These are phyloP conservation scores for Skeletonema costatum DNA, from an alignment of 108 stramenopile species.

Conservation along the genomic window DNA sequence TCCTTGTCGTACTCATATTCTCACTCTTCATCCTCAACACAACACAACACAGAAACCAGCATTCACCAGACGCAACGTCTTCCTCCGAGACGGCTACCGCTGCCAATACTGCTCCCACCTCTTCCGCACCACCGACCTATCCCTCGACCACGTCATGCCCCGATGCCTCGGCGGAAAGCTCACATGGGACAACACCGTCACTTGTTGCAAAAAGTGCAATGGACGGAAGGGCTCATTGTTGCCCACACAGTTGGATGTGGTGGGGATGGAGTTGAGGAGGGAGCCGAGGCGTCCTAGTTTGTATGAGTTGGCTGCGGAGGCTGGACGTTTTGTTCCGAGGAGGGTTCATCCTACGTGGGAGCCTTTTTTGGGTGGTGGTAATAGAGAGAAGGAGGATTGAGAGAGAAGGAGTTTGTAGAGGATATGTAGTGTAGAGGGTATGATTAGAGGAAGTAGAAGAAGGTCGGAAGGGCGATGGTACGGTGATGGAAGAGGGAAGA, in stretches of 20 bases:
- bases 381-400: slow-evolving; percentile 9
- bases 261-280: slow-evolving; percentile 70
- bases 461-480: background rate
- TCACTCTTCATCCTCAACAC: background rate
- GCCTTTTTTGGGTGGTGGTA: slow-evolving; percentile 61
- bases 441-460: background rate
- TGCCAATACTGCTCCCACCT: slow-evolving; percentile 81
- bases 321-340: slow-evolving; percentile 73
- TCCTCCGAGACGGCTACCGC: slow-evolving; percentile 81
- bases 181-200: slow-evolving; percentile 83
- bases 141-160: slow-evolving; percentile 83
- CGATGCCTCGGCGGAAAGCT: slow-evolving; percentile 71
- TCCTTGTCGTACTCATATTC: background rate
- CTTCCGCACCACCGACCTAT: slow-evolving; percentile 74
- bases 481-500: background rate
- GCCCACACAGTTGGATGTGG: slow-evolving; percentile 40
- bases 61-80: slow-evolving; percentile 87
- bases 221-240: slow-evolving; percentile 74
- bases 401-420: too few relatives aligned
- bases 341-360: slow-evolving; percentile 83
- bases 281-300: slow-evolving; percentile 61
- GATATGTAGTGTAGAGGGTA: background rate
- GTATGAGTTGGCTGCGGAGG: slow-evolving; percentile 57
- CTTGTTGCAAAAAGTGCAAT: slow-evolving; percentile 80
- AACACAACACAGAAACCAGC: slow-evolving; percentile 48